Evolutionary conservation across 139 green algal species (phyloP), one percentile per base, ranked within the genome.

Genomic region (Eudorina sp.): DNA sequence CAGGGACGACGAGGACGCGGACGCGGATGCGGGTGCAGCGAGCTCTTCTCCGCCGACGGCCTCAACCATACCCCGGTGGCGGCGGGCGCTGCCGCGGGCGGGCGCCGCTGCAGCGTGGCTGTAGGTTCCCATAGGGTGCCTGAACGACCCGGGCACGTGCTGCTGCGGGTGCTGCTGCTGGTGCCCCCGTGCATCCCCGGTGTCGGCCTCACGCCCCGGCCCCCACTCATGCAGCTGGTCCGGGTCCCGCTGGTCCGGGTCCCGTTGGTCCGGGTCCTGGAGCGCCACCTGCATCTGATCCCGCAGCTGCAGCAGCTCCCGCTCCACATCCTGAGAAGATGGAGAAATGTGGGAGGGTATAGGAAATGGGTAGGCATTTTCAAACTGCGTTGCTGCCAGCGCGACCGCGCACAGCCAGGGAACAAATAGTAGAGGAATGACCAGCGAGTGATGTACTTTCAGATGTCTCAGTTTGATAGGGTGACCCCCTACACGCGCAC

Each of bases 251-350:
- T 58, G 41, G 41, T 55, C 21, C 72, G 19, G 41, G 27, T 79
- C 41, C 40, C 58, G 41, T 58, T 27, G 74, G n/a, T 82, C n/a
- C n/a, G n/a, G 74, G n/a, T 66, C 45, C 74, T 62, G 74, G 31
- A 73, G 40, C 78, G 53, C 55, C 36, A 7, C 8, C 7, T 48
- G 55, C 78, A 74, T 85, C 1, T 51, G 31, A 34, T 55, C 25
- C 55, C 78, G 78, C 29, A 85, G 55, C 78, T 38, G 46, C 58
- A 74, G 55, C 78, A 85, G 55, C 78, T 85, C 78, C 29, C 55
- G 55, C 11, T 85, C 78, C 58, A 85, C 25, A 23, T 58, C 48
- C 77, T 53, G 36, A 34, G 34, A 40, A n/a, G n/a, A n/a, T n/a
- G n/a, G n/a, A n/a, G n/a, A n/a, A n/a, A n/a, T n/a, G n/a, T 55